Conservation (phyloP, 805 yeast species). For the Crinitomyces ghanaensis region DNA sequence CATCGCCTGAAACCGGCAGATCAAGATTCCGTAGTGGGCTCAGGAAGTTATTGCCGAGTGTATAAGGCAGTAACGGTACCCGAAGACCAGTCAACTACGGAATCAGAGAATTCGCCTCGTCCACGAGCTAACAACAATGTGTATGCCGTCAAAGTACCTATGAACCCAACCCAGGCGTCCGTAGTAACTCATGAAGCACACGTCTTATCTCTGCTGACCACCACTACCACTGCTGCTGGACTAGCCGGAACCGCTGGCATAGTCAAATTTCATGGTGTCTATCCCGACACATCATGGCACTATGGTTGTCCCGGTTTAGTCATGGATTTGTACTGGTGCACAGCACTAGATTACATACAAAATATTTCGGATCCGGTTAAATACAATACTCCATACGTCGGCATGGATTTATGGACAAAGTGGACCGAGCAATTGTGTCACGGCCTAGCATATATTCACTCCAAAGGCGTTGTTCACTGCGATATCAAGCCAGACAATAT, state of each 20-base stretch:
- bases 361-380: neutral
- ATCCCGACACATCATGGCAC: neutral
- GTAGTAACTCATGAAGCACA: conserved; percentile 11
- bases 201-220: neutral
- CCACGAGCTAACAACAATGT: conserved; percentile 1
- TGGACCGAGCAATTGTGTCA: conserved; percentile 19
- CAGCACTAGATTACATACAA: conserved; percentile 8
- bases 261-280: conserved; percentile 10
- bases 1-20: conserved; percentile 1
- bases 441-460: conserved; percentile 50
- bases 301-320: conserved; percentile 12
- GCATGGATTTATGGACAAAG: conserved; percentile 15
- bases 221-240: neutral
- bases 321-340: conserved; percentile 13
- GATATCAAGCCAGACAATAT: conserved; percentile 90
- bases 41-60: conserved; percentile 13
- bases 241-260: conserved; percentile 7
- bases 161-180: conserved; percentile 1
- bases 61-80: too few species aligned
- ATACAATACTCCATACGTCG: conserved; percentile 16
- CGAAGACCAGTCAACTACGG: too few species aligned
- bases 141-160: conserved; percentile 11
- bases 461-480: conserved; percentile 71
- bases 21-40: conserved; percentile 8
- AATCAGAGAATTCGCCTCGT: too few species aligned